phyloP scores from a whole-genome alignment of 2,329 filamentous ascomycete genomes.

The Penicillium sp. region DNA sequence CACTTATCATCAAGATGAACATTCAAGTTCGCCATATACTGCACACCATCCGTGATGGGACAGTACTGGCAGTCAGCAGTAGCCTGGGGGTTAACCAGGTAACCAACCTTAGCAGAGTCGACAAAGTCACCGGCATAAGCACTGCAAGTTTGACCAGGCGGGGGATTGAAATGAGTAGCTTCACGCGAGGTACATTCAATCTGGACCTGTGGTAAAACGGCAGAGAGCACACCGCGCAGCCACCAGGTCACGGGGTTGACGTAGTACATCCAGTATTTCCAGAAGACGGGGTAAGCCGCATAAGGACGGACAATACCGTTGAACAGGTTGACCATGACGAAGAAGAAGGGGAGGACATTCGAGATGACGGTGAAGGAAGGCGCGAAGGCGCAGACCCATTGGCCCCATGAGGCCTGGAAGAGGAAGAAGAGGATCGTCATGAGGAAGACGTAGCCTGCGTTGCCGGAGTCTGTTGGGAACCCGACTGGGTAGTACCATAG shows the following conservation, averaged over 20 bases:
- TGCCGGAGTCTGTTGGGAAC: slow-evolving; percentile 61
- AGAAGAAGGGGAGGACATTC: slow-evolving; percentile 75
- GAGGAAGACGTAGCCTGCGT: slow-evolving; percentile 72
- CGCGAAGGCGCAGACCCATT: slow-evolving; percentile 81
- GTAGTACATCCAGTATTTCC: slow-evolving; percentile 69
- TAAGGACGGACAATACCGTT: slow-evolving; percentile 75
- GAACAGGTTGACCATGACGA: slow-evolving; percentile 73
- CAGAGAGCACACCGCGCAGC: slow-evolving; percentile 67
- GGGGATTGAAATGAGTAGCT: slow-evolving; percentile 63
- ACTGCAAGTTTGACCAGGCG: slow-evolving; percentile 61
- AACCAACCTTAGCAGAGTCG: slow-evolving; percentile 51
- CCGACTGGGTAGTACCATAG: slow-evolving; percentile 77
- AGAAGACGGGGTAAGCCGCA: slow-evolving; percentile 63
- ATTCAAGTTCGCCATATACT: slow-evolving; percentile 64
- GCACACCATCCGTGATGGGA: slow-evolving; percentile 60
- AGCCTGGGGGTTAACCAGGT: slow-evolving; percentile 61
- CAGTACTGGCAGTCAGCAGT: slow-evolving; percentile 67
- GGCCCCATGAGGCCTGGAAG: slow-evolving; percentile 73
- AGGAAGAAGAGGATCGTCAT: slow-evolving; percentile 77
- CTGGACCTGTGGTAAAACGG: slow-evolving; percentile 54
- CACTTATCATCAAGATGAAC: slow-evolving; percentile 62
- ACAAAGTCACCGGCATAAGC: slow-evolving; percentile 64
- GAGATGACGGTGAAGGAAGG: slow-evolving; percentile 75
- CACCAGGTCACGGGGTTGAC: slow-evolving; percentile 69
- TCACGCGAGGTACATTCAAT: slow-evolving; percentile 58